Percentiles rank a stretch among this genome's conserved stretches.
Conservation (phyloP, 192 early-diverging fungal genomes). For the Rhizophagus clarus region DNA sequence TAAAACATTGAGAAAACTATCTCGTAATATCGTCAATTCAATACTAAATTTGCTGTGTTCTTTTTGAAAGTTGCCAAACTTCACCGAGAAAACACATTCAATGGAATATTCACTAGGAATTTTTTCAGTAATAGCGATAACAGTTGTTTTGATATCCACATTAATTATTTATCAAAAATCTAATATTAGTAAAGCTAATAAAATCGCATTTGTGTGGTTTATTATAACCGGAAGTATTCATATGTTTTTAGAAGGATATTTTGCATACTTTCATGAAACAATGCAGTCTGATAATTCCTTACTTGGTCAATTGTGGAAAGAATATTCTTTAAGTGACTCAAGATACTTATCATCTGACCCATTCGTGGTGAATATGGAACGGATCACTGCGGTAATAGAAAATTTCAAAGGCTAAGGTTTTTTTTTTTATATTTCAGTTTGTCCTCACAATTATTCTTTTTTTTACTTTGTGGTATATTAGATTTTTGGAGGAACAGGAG, state of each 20-base stretch:
- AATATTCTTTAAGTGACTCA: slow-evolving; percentile 88
- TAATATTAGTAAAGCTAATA: slow-evolving; percentile 4
- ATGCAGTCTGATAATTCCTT: slow-evolving; percentile 68
- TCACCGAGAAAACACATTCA: background rate
- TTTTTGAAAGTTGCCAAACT: background rate
- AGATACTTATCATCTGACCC: slow-evolving; percentile 84
- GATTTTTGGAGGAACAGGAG: slow-evolving; percentile 57
- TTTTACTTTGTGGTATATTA: background rate
- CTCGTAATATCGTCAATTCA: background rate
- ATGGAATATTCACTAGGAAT: background rate
- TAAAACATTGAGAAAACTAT: no score
- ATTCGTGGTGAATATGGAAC: slow-evolving; percentile 85
- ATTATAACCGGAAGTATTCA: slow-evolving; percentile 81
- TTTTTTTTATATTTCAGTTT: background rate
- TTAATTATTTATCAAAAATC: slow-evolving; percentile 5
- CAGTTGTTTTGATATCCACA: no score
- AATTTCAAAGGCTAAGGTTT: background rate
- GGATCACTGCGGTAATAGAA: slow-evolving; percentile 79
- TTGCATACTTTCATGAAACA: slow-evolving; percentile 65
- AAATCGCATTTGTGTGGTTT: slow-evolving; percentile 80
- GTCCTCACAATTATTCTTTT: background rate
- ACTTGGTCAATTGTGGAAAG: slow-evolving; percentile 85
- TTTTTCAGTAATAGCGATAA: background rate
- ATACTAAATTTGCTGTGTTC: background rate
- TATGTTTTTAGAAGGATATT: slow-evolving; percentile 84